Base-by-base conservation (phyloP, 495 filamentous ascomycete genomes). In the Aspergillus bertholletiae region DNA sequence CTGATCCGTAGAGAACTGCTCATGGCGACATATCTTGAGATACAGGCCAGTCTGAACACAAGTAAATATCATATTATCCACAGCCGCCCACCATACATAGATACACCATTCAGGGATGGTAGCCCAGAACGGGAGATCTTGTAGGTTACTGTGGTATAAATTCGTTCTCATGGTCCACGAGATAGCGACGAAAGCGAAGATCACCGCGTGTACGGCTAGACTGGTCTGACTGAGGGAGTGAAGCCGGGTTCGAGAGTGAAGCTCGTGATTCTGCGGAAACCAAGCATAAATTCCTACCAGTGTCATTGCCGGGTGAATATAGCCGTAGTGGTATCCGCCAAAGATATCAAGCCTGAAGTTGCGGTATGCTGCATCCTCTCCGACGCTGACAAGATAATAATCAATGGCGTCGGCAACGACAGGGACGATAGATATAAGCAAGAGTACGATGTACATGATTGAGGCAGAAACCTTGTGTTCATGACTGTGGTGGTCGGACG, bases 81-180 rank as follows among this genome's bases (percentile, higher is more conserved):
- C 34, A n/a, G 34, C 34, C 34, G 34, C 34, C 34, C 34, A 37
- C 34, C 7, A 37, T 37, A 37, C 34, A 37, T 37, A 37, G 15
- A n/a, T 37, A 15, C 17, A 37, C 34, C 34, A 37, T 37, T 37
- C 34, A 15, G 34, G 34, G 34, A 37, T 2, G 34, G 34, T 37
- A n/a, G 34, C 34, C 34, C 13, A 37, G 34, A 37, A 4, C 15
- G 34, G 34, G 34, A 37, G 34, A n/a, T 37, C 34, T 37, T 12
- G 34, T n/a, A 37, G 34, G 13, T 2, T 15, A 37, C 13, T 37
- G 34, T 37, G 3, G 34, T 37, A 37, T n/a, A 37, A n/a, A 5
- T 41, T 51, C 17, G 43, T 4, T 7, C 49, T n/a, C 49, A 39
- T 30, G 23, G 15, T 17, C 49, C 49, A 52, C 23, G 49, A 52